phyloP scores from a whole-genome alignment of 169 alveolate genomes.

The Eimeria sp. region DNA sequence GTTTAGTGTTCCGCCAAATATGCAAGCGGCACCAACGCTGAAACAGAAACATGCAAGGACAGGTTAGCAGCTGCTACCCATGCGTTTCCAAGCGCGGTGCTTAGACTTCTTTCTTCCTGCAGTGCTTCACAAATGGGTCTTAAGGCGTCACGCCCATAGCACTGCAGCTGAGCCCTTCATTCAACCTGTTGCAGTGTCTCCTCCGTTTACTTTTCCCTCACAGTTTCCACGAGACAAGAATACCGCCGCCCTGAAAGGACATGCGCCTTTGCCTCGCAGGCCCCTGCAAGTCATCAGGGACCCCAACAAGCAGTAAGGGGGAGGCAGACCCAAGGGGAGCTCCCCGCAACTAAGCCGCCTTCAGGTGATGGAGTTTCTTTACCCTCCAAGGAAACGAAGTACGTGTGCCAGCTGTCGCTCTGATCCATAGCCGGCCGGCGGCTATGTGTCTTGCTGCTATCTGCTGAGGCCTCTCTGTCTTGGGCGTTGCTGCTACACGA shows the following conservation, averaged over 20 bases:
- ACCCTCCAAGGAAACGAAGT: background rate
- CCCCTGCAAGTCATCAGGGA: background rate
- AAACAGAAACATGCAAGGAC: no score
- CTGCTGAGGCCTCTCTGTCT: background rate
- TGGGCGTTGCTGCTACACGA: background rate
- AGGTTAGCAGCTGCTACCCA: no score
- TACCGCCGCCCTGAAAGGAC: no score
- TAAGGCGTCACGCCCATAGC: no score
- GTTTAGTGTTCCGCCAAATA: no score
- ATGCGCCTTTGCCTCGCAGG: background rate
- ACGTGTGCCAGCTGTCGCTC: background rate
- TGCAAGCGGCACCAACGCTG: no score
- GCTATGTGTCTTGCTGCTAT: background rate
- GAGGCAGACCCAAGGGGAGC: background rate
- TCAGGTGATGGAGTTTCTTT: background rate
- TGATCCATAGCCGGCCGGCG: background rate
- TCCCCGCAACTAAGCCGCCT: background rate
- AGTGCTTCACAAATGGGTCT: no score
- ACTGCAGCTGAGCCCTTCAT: constrained; percentile 89
- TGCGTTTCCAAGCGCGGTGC: no score
- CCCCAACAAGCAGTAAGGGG: background rate
- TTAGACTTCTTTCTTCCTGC: no score
- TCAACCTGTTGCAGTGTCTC: constrained; percentile 68
- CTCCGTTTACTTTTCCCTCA: no score
- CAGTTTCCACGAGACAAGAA: no score